These are phyloP conservation scores for Elsinoe australis DNA, from an alignment of 2,329 filamentous ascomycete genomes.

Conservation along the genomic window DNA sequence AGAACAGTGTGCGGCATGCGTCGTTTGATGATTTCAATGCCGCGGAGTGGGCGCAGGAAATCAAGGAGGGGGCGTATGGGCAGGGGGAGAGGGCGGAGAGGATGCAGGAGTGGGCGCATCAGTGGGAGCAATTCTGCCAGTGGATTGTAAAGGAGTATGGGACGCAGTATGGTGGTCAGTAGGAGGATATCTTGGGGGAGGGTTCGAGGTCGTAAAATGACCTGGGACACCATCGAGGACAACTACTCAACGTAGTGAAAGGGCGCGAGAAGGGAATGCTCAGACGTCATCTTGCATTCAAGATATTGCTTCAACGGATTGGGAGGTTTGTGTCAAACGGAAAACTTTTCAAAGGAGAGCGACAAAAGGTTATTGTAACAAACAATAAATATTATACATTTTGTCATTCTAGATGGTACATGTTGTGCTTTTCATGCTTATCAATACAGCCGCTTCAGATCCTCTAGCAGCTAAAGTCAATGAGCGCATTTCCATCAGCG, in stretches of 20 bases:
- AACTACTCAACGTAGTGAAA: conserved; percentile 6
- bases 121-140: conserved; percentile 85
- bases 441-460: background rate
- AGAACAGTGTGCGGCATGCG: conserved; percentile 88
- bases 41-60: conserved; percentile 62
- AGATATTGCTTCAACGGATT: too few relatives aligned
- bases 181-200: background rate
- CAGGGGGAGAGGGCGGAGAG: conserved; percentile 61
- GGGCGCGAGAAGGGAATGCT: too few relatives aligned
- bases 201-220: too few relatives aligned
- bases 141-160: conserved; percentile 75
- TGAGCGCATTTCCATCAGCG: conserved; percentile 28
- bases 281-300: too few relatives aligned
- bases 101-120: conserved; percentile 67
- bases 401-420: conserved; percentile 8
- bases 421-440: background rate
- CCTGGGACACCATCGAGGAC: too few relatives aligned
- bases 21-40: conserved; percentile 72
- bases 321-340: too few relatives aligned
- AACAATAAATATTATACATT: conserved; percentile 13
- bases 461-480: conserved; percentile 25
- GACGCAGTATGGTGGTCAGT: conserved; percentile 21
- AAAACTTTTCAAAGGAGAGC: background rate
- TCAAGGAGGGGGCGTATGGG: conserved; percentile 68
- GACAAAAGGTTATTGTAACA: background rate